Evolutionary conservation across 495 filamentous ascomycete species (phyloP).

Genomic region (Astrothelium macrocarpum): DNA sequence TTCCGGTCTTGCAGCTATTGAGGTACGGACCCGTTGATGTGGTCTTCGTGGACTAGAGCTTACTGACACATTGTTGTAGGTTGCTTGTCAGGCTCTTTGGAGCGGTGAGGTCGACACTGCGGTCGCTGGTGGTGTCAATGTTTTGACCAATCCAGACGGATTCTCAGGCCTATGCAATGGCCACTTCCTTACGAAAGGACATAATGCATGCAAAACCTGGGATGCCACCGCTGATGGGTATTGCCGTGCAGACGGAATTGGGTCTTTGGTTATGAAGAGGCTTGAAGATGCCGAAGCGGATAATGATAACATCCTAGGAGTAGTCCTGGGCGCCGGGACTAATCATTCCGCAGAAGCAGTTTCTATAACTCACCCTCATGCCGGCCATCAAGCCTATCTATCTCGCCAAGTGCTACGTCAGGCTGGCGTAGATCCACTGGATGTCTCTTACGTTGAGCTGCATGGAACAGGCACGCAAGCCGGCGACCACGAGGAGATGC

Average conservation of each 20-base stretch:
- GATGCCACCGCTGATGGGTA: constrained; percentile 35
- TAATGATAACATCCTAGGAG: constrained; percentile 27
- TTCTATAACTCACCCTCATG: constrained; percentile 34
- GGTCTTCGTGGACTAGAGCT: too few species aligned
- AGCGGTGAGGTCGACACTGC: constrained; percentile 33
- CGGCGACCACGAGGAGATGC: constrained; percentile 32
- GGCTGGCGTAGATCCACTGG: constrained; percentile 17
- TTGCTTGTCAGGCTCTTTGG: constrained; percentile 20
- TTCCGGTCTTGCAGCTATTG: constrained; percentile 29
- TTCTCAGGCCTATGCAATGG: constrained; percentile 29
- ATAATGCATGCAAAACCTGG: constrained; percentile 35
- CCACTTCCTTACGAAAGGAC: constrained; percentile 31
- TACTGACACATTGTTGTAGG: neutral
- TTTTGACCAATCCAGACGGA: constrained; percentile 31
- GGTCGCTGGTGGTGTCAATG: constrained; percentile 35
- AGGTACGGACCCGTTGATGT: too few species aligned
- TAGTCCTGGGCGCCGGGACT: constrained; percentile 24
- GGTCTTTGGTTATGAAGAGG: constrained; percentile 30
- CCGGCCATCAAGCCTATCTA: constrained; percentile 20
- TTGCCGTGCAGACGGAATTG: constrained; percentile 34
- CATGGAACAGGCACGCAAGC: constrained; percentile 38
- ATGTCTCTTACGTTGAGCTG: constrained; percentile 32
- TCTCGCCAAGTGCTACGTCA: constrained; percentile 19
- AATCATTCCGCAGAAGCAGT: constrained; percentile 30
- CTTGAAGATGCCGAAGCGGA: constrained; percentile 31